These are phyloP conservation scores for Acrasis kona DNA, from an alignment of 78 protist genomes.

Conservation along the genomic window DNA sequence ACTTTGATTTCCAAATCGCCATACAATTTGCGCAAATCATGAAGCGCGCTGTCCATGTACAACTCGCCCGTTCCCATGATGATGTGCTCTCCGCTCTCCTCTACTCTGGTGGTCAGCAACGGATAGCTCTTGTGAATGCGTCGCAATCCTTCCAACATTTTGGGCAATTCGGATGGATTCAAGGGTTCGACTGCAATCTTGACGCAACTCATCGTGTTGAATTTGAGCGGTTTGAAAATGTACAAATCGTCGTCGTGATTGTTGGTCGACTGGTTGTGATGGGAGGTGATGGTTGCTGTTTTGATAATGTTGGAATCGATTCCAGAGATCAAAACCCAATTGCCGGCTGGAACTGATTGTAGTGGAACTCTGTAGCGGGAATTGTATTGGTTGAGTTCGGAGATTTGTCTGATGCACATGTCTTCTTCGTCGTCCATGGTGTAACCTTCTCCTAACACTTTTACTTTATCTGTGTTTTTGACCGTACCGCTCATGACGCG, in stretches of 20 bases:
- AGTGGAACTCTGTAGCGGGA: slow-evolving; percentile 56
- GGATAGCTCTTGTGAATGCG: slow-evolving; percentile 88
- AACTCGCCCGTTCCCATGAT: slow-evolving; percentile 97
- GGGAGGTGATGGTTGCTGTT: slow-evolving; percentile 67
- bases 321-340: slow-evolving; percentile 85
- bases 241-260: not conserved
- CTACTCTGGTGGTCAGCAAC: slow-evolving; percentile 35
- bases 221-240: slow-evolving; percentile 43
- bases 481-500: slow-evolving; percentile 80
- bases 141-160: slow-evolving; percentile 92
- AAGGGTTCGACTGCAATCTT: slow-evolving; percentile 92
- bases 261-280: not conserved
- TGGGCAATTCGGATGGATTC: slow-evolving; percentile 91
- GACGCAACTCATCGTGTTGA: slow-evolving; percentile 55
- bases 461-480: slow-evolving; percentile 15
- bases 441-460: slow-evolving; percentile 88
- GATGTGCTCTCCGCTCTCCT: slow-evolving; percentile 95
- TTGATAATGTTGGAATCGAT: slow-evolving; percentile 73
- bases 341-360: slow-evolving; percentile 71
- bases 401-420: slow-evolving; percentile 20
- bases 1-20: slow-evolving; percentile 86
- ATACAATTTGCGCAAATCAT: slow-evolving; percentile 81
- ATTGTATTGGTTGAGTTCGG: slow-evolving; percentile 5
- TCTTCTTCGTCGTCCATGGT: slow-evolving; percentile 89
- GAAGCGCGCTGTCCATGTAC: slow-evolving; percentile 89